Evolutionary conservation across 495 filamentous ascomycete species (phyloP), one percentile per base, ranked within the genome.

Genomic region (Xylaria intraflava): DNA sequence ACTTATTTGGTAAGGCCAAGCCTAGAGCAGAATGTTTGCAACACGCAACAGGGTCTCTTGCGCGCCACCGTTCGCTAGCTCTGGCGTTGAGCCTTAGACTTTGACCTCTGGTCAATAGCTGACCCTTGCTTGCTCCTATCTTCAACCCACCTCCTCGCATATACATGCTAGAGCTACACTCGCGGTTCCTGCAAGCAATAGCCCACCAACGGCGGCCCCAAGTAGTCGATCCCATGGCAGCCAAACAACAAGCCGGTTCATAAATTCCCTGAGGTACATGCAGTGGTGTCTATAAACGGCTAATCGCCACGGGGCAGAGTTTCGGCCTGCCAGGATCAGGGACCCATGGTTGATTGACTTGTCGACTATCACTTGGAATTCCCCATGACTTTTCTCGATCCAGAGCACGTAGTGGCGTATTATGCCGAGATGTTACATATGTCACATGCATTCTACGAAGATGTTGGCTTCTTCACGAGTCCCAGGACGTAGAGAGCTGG

Each of bases 251-350:
- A 22, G 0, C 26, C 12, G 10, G 19, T 43, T 35, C 29, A 41
- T 39, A 53, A 12, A 14, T 20, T 36, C 27, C 23, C 20, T 3
- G 24, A 29, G 31, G n/a, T 35, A 42, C 38, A 42, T 55, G 52
- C 52, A 55, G 20, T 14, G 7, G 9, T 43, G 44, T 49, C 52
- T 55, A 38, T 35, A 55, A 48, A 49, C 20, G 52, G 52, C 17
- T 36, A 35, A 43, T 33, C 43, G 7, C 12, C 36, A 30, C 24
- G 24, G 51, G 23, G 30, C 5, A 38, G 41, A 38, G 31, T 20
- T 39, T 31, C 20, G 46, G 46, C 27, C 46, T 31, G n/a, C 31
- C 10, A 22, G 30, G 26, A 49, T 26, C 17, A 40, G 31, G 39
- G 44, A 35, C 45, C 35, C 44, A 42, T 46, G 52, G 6, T 43